These are phyloP conservation scores for Apiospora sp. DNA, from an alignment of 2,329 filamentous ascomycete genomes.

Conservation along the genomic window DNA sequence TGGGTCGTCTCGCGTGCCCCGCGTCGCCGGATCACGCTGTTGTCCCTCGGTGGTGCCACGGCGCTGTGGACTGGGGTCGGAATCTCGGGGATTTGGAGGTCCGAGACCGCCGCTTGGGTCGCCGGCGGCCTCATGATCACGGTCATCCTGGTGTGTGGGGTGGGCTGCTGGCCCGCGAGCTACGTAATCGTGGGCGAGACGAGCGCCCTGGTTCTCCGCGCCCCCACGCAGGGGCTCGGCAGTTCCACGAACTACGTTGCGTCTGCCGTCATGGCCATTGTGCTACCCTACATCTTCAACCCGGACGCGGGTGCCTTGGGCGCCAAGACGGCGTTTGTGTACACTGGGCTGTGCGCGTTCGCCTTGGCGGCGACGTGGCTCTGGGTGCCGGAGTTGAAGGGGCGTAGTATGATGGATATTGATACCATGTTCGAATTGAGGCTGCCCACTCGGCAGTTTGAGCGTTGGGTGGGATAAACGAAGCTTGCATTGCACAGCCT, in stretches of 20 bases:
- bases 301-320: slow-evolving; percentile 46
- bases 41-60: slow-evolving; percentile 42
- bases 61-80: slow-evolving; percentile 55
- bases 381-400: slow-evolving; percentile 62
- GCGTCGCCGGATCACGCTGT: slow-evolving; percentile 48
- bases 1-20: slow-evolving; percentile 52
- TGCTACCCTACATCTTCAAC: slow-evolving; percentile 60
- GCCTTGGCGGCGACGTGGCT: slow-evolving; percentile 50
- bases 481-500: too few species aligned
- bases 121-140: slow-evolving; percentile 50
- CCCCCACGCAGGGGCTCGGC: slow-evolving; percentile 47
- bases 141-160: slow-evolving; percentile 44
- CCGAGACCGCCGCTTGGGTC: slow-evolving; percentile 49
- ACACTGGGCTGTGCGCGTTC: slow-evolving; percentile 45
- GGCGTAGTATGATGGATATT: slow-evolving; percentile 55
- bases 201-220: slow-evolving; percentile 46
- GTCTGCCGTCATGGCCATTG: slow-evolving; percentile 49
- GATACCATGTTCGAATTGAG: slow-evolving; percentile 48
- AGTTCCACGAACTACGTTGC: slow-evolving; percentile 16
- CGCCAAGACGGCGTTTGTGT: slow-evolving; percentile 52
- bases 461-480: not conserved
- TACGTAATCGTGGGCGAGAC: slow-evolving; percentile 46
- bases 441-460: slow-evolving; percentile 41
- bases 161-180: slow-evolving; percentile 38
- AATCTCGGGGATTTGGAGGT: slow-evolving; percentile 53